phyloP scores from a whole-genome alignment of 139 green algal genomes.

The Chlorella sp. region DNA sequence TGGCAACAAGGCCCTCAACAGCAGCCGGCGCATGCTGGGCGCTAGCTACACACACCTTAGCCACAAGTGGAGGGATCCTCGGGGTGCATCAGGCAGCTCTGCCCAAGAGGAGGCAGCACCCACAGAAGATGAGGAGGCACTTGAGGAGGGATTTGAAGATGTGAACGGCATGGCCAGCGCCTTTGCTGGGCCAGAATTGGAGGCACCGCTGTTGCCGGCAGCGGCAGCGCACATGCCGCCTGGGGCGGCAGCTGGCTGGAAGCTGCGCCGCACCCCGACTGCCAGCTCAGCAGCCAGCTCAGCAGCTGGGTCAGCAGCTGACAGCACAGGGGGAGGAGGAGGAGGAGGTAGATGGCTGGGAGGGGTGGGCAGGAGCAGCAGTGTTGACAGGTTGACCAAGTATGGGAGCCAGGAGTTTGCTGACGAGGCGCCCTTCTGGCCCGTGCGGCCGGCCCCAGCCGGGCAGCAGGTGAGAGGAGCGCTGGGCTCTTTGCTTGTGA shows the following conservation, averaged over 20 bases:
- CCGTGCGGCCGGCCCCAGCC: not conserved
- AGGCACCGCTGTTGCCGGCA: conserved; percentile 6
- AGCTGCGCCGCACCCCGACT: not conserved
- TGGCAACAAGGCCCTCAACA: not conserved
- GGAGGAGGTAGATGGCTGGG: not conserved
- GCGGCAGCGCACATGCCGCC: not conserved
- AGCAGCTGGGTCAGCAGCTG: not conserved
- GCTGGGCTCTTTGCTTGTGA: too few species aligned
- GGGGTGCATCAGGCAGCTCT: not conserved
- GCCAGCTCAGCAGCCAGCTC: not conserved
- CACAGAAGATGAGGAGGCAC: not conserved
- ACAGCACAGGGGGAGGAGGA: not conserved
- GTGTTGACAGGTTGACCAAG: not conserved
- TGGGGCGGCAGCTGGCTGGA: not conserved
- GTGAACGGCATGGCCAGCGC: not conserved
- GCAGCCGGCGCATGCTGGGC: conserved; percentile 18
- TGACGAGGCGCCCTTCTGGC: conserved; percentile 10
- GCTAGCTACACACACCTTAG: conserved; percentile 1
- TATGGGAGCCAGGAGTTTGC: conserved; percentile 18
- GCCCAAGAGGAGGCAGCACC: not conserved
- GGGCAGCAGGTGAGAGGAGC: not conserved
- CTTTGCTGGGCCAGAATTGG: not conserved
- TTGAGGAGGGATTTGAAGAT: not conserved
- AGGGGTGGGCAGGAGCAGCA: not conserved
- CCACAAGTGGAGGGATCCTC: conserved; percentile 29